These are phyloP conservation scores for Parachaetomium inaequale DNA, from an alignment of 495 filamentous ascomycete species.

Conservation along the genomic window DNA sequence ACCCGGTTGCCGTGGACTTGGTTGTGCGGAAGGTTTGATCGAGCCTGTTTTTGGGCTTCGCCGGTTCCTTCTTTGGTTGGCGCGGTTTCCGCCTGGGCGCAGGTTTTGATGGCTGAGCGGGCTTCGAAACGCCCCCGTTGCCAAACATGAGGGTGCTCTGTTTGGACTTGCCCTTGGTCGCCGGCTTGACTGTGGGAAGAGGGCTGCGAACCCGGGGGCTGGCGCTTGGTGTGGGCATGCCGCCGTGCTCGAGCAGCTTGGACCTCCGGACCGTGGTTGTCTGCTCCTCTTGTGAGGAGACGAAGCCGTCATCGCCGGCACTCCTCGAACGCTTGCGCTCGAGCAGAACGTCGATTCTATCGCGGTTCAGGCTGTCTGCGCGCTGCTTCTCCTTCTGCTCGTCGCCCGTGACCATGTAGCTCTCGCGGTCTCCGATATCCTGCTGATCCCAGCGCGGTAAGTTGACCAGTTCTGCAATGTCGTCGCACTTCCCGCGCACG, in stretches of 20 bases:
- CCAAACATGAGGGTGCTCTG: conserved; percentile 40
- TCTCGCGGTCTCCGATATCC: conserved; percentile 34
- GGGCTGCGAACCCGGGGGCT: conserved; percentile 52
- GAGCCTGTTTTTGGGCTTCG: conserved; percentile 37
- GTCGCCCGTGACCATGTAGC: conserved; percentile 39
- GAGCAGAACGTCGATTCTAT: conserved; percentile 39
- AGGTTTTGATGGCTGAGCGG: conserved; percentile 25
- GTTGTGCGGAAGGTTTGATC: conserved; percentile 42
- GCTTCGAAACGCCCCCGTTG: conserved; percentile 13
- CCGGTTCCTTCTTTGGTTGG: conserved; percentile 37
- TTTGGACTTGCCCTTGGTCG: conserved; percentile 29
- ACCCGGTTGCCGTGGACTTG: conserved; percentile 23
- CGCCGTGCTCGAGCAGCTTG: conserved; percentile 29
- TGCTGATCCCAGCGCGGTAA: conserved; percentile 75
- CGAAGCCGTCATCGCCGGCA: conserved; percentile 21
- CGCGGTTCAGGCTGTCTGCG: conserved; percentile 31
- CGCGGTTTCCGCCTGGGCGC: conserved; percentile 33
- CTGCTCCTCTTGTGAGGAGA: conserved; percentile 20
- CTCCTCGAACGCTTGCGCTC: conserved; percentile 33
- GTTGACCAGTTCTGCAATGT: conserved; percentile 70
- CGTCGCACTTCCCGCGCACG: conserved; percentile 81
- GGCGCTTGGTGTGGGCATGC: conserved; percentile 63
- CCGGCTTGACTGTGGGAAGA: conserved; percentile 37
- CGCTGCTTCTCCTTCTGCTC: conserved; percentile 38
- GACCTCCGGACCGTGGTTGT: conserved; percentile 20